phyloP scores from a whole-genome alignment of 1,284 basidiomycete species.

The Pseudozyma pruni region DNA sequence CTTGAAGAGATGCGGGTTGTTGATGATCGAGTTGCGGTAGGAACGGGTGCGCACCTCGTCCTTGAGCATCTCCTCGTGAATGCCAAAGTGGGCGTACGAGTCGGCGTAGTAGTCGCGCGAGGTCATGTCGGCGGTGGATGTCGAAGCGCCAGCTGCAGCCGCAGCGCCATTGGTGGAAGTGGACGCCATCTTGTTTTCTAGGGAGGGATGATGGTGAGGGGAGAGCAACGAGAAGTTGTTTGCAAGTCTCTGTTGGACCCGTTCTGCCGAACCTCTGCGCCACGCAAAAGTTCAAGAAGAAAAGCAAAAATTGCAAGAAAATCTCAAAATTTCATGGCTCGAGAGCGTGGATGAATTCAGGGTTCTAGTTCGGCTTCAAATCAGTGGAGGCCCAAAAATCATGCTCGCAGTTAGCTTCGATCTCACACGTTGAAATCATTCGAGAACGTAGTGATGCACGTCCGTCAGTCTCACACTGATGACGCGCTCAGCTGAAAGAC shows the following conservation, averaged over 20 bases:
- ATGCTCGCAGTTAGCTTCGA: neutral
- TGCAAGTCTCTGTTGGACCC: neutral
- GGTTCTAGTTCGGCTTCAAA: neutral
- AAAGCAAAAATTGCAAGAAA: neutral
- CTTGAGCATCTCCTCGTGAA: slow-evolving; percentile 89
- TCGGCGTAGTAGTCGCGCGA: slow-evolving; percentile 67
- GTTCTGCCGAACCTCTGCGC: neutral
- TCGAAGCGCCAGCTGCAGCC: slow-evolving; percentile 24
- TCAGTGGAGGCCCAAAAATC: slow-evolving; percentile 1
- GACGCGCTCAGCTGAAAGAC: slow-evolving; percentile 10
- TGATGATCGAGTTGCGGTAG: slow-evolving; percentile 92
- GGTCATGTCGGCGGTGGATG: slow-evolving; percentile 57
- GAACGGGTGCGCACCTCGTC: slow-evolving; percentile 93
- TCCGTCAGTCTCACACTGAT: slow-evolving; percentile 5
- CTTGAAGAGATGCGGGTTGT: slow-evolving; percentile 95
- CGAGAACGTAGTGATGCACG: slow-evolving; percentile 5
- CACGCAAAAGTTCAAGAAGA: neutral
- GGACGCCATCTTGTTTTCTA: slow-evolving; percentile 42
- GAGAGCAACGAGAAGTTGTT: neutral
- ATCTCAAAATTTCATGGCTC: slow-evolving; percentile 4
- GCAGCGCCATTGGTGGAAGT: slow-evolving; percentile 44
- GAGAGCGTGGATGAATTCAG: neutral
- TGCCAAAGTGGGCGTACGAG: slow-evolving; percentile 68
- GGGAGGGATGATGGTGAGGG: neutral
- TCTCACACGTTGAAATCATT: slow-evolving; percentile 6